phyloP scores from a whole-genome alignment of 495 filamentous ascomycete genomes.

The Massariosphaeria phaeospora region DNA sequence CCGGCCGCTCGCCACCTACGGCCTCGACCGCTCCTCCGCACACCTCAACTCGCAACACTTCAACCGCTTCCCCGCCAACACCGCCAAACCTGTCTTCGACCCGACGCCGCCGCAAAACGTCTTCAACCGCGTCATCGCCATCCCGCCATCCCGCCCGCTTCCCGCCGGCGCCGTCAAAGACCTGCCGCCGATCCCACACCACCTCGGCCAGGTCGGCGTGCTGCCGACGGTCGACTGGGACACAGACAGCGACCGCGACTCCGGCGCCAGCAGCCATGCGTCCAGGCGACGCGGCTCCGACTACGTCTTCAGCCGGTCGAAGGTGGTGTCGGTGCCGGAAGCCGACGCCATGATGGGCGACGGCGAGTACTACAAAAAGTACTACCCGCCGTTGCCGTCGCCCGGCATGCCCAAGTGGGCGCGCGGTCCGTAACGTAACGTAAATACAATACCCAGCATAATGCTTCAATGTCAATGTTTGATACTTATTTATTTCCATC shows the following conservation, averaged over 20 bases:
- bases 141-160: slow-evolving; percentile 1
- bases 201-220: slow-evolving; percentile 13
- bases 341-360: slow-evolving; percentile 5
- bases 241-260: slow-evolving; percentile 21
- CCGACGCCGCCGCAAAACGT: slow-evolving; percentile 9
- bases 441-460: neutral
- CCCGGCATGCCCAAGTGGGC: neutral
- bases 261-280: neutral
- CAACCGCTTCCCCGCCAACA: slow-evolving; percentile 18
- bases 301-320: slow-evolving; percentile 21
- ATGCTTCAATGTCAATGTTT: neutral
- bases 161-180: neutral
- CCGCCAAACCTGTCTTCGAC: slow-evolving; percentile 4
- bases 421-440: neutral
- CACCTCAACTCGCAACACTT: slow-evolving; percentile 21
- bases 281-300: slow-evolving; percentile 9
- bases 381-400: slow-evolving; percentile 1
- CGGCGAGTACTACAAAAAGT: slow-evolving; percentile 1
- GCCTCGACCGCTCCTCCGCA: slow-evolving; percentile 25
- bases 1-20: slow-evolving; percentile 24
- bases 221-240: slow-evolving; percentile 25
- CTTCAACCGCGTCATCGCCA: slow-evolving; percentile 19
- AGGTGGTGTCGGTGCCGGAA: slow-evolving; percentile 23
- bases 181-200: slow-evolving; percentile 9
- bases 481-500: neutral